Evolutionary conservation across 371 early-diverging fungal genomes (phyloP).

Genomic region (Circinella umbellata): DNA sequence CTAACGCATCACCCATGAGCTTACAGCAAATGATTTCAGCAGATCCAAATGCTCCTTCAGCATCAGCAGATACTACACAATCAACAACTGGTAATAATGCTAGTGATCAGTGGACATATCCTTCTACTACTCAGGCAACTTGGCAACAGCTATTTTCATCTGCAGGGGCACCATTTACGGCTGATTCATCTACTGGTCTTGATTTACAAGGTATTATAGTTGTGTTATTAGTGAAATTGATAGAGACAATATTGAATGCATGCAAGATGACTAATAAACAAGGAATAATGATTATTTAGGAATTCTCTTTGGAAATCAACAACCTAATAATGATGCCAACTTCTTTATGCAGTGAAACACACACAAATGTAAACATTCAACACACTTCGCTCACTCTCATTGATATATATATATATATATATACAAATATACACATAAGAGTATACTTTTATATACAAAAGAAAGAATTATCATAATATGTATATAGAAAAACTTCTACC

Average conservation of each 20-base stretch:
- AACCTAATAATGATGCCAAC: neutral
- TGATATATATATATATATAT: conserved; percentile 68
- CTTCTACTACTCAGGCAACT: conserved; percentile 24
- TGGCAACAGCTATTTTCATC: conserved; percentile 48
- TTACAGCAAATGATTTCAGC: conserved; percentile 29
- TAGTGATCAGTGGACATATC: conserved; percentile 9
- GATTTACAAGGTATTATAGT: conserved; percentile 22
- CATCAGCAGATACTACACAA: neutral
- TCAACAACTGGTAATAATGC: neutral
- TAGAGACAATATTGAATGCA: neutral
- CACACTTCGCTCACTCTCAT: too few relatives aligned
- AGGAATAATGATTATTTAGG: neutral
- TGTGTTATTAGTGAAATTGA: neutral
- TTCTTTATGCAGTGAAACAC: conserved; percentile 11
- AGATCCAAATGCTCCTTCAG: conserved; percentile 2
- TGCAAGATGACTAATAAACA: neutral
- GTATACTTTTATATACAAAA: too few relatives aligned
- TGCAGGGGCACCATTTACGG: conserved; percentile 39
- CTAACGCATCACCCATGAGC: conserved; percentile 26
- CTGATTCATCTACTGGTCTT: conserved; percentile 20
- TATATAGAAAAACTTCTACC: too few relatives aligned
- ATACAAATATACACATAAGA: conserved; percentile 19
- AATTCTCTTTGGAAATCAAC: conserved; percentile 6
- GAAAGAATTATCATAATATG: too few relatives aligned
- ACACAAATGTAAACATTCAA: too few relatives aligned